A percentile compares a stretch with the other conserved stretches of the same genome.
These are phyloP conservation scores for Tagetes erecta DNA, from an alignment of 129 eudicot genomes.

Conservation along the genomic window DNA sequence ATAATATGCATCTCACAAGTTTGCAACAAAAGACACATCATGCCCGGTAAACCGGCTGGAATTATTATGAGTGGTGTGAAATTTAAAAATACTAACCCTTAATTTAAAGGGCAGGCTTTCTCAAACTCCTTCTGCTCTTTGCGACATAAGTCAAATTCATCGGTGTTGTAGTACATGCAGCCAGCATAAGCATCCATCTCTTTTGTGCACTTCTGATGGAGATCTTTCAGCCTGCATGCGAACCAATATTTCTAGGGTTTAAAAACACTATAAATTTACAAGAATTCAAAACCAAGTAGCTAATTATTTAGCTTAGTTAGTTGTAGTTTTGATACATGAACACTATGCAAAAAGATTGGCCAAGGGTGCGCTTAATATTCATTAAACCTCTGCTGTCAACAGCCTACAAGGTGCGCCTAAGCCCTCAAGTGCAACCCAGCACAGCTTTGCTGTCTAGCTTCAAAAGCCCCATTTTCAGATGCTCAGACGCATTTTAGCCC, in stretches of 20 bases:
- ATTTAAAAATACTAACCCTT: conserved; percentile 16
- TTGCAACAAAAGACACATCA: conserved; percentile 21
- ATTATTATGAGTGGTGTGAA: conserved; percentile 31
- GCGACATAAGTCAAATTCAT: conserved; percentile 87
- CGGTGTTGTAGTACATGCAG: conserved; percentile 92
- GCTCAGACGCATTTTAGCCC: too few relatives aligned
- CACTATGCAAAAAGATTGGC: too few relatives aligned
- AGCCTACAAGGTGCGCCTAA: too few relatives aligned
- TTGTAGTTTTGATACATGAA: too few relatives aligned
- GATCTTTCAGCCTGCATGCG: conserved; percentile 69
- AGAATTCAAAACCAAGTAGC: not conserved
- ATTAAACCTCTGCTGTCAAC: too few relatives aligned
- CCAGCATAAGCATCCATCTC: conserved; percentile 84
- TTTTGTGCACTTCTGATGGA: conserved; percentile 78
- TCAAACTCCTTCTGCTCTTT: conserved; percentile 81
- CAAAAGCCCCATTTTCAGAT: too few relatives aligned
- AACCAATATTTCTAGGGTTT: conserved; percentile 7
- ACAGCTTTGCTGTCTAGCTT: too few relatives aligned
- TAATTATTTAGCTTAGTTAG: not conserved
- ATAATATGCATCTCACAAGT: conserved; percentile 24
- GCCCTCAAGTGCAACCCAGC: too few relatives aligned
- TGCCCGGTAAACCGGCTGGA: conserved; percentile 32
- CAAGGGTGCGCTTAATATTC: too few relatives aligned
- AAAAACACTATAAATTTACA: not conserved
- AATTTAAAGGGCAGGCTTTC: conserved; percentile 80